Evolutionary conservation across 169 alveolate species (phyloP).

Genomic region (Plasmodium blacklocki): DNA sequence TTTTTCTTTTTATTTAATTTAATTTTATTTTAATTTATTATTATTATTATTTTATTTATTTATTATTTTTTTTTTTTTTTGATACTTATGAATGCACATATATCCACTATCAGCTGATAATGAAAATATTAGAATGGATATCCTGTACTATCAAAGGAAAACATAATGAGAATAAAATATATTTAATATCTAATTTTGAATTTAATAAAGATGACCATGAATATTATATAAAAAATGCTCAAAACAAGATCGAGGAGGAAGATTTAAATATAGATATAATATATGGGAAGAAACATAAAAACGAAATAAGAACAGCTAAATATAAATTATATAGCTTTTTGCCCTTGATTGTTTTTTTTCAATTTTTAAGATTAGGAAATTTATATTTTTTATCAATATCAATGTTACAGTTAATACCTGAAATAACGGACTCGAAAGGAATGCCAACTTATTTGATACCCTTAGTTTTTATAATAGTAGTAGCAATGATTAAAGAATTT

Average conservation of each 20-base stretch:
- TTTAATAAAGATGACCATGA: constrained; percentile 54
- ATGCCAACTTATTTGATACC: constrained; percentile 93
- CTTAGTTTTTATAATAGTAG: constrained; percentile 92
- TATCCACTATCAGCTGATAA: background rate
- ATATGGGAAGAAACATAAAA: constrained; percentile 62
- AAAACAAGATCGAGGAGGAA: constrained; percentile 44
- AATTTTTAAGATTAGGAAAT: constrained; percentile 88
- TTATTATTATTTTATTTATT: background rate
- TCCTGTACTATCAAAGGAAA: constrained; percentile 30
- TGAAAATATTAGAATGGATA: constrained; percentile 46
- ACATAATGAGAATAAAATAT: constrained; percentile 39
- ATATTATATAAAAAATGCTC: constrained; percentile 45
- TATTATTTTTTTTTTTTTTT: background rate
- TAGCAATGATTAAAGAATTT: constrained; percentile 94
- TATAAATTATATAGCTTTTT: constrained; percentile 77
- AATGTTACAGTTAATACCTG: constrained; percentile 89
- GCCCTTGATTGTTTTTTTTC: constrained; percentile 79
- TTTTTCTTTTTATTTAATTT: too few species aligned
- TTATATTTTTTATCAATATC: constrained; percentile 91
- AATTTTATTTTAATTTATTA: background rate
- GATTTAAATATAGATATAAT: constrained; percentile 67
- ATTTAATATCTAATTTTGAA: constrained; percentile 59
- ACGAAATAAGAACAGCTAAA: constrained; percentile 79
- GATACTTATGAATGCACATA: constrained; percentile 4
- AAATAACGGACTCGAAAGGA: constrained; percentile 91